Conservation (phyloP, 768 basidiomycete species). For the Russula earlei region DNA sequence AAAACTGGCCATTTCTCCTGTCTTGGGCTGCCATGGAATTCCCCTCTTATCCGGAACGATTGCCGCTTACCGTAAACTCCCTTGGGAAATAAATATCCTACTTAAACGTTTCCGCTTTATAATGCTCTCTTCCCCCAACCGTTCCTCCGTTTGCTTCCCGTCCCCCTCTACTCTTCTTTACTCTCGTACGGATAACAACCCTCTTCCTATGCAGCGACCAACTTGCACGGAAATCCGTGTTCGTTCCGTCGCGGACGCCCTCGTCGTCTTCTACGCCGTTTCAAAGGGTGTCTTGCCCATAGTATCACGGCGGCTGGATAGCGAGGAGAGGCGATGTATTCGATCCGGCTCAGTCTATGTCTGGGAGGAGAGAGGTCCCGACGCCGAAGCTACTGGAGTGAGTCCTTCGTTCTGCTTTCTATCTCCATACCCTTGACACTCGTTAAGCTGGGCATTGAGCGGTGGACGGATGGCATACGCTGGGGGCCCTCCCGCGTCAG, state of each 20-base stretch:
- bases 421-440: background rate
- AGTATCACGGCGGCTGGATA: conserved; percentile 62
- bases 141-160: background rate
- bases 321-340: conserved; percentile 64
- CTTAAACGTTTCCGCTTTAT: conserved; percentile 9
- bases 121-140: conserved; percentile 5
- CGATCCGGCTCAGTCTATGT: conserved; percentile 68
- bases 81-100: conserved; percentile 15
- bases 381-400: conserved; percentile 57
- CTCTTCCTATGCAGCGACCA: conserved; percentile 47
- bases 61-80: conserved; percentile 20
- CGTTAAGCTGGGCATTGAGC: conserved; percentile 59
- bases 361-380: conserved; percentile 73
- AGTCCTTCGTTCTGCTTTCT: conserved; percentile 20
- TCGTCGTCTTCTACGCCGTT: conserved; percentile 69
- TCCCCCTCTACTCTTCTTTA: background rate
- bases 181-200: background rate
- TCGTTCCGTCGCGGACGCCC: conserved; percentile 56
- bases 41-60: conserved; percentile 18
- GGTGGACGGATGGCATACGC: conserved; percentile 64
- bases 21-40: conserved; percentile 16
- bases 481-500: conserved; percentile 76
- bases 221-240: conserved; percentile 60
- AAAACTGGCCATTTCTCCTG: conserved; percentile 14
- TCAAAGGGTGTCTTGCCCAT: conserved; percentile 47